A percentile compares a stretch with the other conserved stretches of the same genome.
phyloP scores from a whole-genome alignment of 257 asterid genomes.

The Misopates orontium region DNA sequence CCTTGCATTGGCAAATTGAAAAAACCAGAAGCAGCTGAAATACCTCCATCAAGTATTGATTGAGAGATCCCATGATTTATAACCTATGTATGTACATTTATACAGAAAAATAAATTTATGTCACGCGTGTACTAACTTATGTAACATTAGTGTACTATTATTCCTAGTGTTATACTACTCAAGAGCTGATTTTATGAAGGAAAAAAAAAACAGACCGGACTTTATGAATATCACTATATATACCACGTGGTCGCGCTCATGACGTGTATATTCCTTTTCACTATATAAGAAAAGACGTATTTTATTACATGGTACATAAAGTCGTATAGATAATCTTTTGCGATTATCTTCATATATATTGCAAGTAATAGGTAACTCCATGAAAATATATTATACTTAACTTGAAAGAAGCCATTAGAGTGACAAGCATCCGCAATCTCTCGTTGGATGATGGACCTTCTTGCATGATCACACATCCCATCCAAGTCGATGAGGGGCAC shows the following conservation, averaged over 20 bases:
- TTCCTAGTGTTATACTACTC: too few species aligned
- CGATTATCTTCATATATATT: too few species aligned
- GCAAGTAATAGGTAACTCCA: background rate
- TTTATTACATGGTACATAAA: too few species aligned
- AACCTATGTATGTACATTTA: constrained; percentile 24
- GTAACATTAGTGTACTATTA: too few species aligned
- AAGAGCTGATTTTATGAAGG: too few species aligned
- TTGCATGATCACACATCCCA: constrained; percentile 25
- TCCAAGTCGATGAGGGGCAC: constrained; percentile 37
- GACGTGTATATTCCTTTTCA: too few species aligned
- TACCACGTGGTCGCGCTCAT: too few species aligned
- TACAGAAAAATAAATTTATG: background rate
- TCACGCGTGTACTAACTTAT: too few species aligned
- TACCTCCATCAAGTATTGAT: constrained; percentile 37
- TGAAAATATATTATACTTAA: constrained; percentile 18
- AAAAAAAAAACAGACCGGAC: too few species aligned
- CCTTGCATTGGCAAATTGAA: constrained; percentile 35
- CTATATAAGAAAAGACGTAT: too few species aligned
- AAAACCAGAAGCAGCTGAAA: constrained; percentile 34
- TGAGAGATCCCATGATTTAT: constrained; percentile 50
- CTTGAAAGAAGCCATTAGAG: constrained; percentile 48
- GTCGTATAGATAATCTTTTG: too few species aligned
- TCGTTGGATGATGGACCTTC: constrained; percentile 22
- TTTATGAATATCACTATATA: too few species aligned
- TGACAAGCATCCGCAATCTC: constrained; percentile 40